These are phyloP conservation scores for Houttuynia cordata DNA, from an alignment of 164 flowering plant species.

Conservation along the genomic window DNA sequence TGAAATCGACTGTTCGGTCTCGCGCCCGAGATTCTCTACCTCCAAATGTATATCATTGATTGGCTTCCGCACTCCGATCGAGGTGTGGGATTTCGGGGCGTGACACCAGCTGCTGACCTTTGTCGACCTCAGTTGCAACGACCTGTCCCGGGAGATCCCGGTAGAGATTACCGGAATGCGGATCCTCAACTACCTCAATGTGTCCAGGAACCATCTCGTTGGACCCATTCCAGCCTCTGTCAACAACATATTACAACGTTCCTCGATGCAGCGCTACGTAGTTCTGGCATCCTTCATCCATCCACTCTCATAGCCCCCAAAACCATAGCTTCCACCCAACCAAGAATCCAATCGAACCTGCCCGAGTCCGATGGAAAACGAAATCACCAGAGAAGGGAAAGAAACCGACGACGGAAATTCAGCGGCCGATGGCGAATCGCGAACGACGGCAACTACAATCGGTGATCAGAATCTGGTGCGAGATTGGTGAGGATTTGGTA, in stretches of 20 bases:
- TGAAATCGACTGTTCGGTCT: too few species aligned
- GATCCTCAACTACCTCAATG: constrained; percentile 72
- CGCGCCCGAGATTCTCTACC: too few species aligned
- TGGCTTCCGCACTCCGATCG: too few species aligned
- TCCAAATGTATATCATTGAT: too few species aligned
- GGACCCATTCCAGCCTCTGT: constrained; percentile 72
- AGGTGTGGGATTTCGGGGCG: too few species aligned
- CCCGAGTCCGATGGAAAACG: too few species aligned
- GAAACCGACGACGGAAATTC: too few species aligned
- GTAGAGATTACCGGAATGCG: constrained; percentile 63
- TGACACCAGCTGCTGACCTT: constrained; percentile 63
- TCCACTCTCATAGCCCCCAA: constrained; percentile 19
- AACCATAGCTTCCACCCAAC: not conserved
- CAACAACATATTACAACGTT: constrained; percentile 46
- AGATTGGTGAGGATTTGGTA: too few species aligned
- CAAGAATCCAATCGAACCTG: not conserved
- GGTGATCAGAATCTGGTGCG: too few species aligned
- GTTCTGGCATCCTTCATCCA: constrained; percentile 56
- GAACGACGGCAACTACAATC: too few species aligned
- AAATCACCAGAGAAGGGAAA: too few species aligned
- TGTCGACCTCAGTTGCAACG: constrained; percentile 78
- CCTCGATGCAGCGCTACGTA: constrained; percentile 50
- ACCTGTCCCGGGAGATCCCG: constrained; percentile 74
- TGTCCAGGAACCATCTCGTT: constrained; percentile 67
- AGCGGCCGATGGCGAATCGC: too few species aligned